Percentiles rank a stretch among this genome's conserved stretches.
These are phyloP conservation scores for Nitzschia inconspicua DNA, from an alignment of 108 stramenopile genomes.

Conservation along the genomic window DNA sequence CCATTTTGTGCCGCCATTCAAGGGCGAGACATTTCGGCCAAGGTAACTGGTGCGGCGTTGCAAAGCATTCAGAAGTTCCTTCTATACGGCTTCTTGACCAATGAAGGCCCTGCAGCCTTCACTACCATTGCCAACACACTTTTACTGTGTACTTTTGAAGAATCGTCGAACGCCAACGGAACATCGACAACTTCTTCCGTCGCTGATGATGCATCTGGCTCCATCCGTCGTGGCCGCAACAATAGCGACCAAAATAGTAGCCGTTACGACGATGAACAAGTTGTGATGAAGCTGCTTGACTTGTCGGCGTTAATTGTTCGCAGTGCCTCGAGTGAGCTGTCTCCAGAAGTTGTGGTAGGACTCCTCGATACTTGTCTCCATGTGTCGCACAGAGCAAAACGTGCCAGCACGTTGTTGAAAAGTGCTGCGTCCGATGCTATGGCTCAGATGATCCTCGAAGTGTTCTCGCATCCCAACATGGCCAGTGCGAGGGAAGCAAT, in stretches of 20 bases:
- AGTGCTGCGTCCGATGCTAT: slow-evolving; percentile 76
- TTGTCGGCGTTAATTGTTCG: slow-evolving; percentile 72
- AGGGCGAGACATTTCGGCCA: slow-evolving; percentile 54
- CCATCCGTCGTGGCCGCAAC: not conserved
- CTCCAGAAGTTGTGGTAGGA: slow-evolving; percentile 49
- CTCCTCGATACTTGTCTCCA: slow-evolving; percentile 74
- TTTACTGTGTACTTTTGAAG: slow-evolving; percentile 66
- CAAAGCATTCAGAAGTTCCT: slow-evolving; percentile 74
- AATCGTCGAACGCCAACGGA: slow-evolving; percentile 11
- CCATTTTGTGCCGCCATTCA: slow-evolving; percentile 73
- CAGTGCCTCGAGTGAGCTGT: slow-evolving; percentile 33
- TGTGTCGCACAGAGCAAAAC: slow-evolving; percentile 61
- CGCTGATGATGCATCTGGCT: not conserved
- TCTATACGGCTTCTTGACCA: slow-evolving; percentile 64
- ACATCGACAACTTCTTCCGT: not conserved
- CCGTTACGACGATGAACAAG: slow-evolving; percentile 65
- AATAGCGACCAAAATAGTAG: not conserved
- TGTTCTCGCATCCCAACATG: slow-evolving; percentile 55
- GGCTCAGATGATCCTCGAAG: slow-evolving; percentile 70
- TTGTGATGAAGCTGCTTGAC: slow-evolving; percentile 67
- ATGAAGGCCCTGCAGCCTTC: slow-evolving; percentile 36
- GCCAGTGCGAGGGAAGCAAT: slow-evolving; percentile 61
- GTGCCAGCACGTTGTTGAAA: slow-evolving; percentile 48
- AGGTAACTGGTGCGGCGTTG: slow-evolving; percentile 66
- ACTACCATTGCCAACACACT: slow-evolving; percentile 61